Conservation (phyloP, 345 rosid species). For the Heritiera littoralis region DNA sequence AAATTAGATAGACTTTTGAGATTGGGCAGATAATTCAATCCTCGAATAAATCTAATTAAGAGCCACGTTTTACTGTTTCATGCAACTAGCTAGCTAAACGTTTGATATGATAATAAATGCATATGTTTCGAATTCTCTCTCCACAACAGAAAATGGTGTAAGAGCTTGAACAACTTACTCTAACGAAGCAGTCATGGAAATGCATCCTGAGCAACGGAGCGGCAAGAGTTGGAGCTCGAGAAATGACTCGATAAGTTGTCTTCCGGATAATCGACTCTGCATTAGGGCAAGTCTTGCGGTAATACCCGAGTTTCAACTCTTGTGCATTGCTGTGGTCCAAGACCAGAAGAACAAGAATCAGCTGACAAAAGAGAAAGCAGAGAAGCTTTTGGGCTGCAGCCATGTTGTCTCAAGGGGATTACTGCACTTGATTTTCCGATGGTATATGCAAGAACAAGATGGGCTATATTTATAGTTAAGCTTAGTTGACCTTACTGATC, state of each 20-base stretch:
- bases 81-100: too few species aligned
- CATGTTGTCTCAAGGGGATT: constrained; percentile 31
- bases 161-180: constrained; percentile 38
- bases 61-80: too few species aligned
- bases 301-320: constrained; percentile 36
- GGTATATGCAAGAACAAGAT: background rate
- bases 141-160: background rate
- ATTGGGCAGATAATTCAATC: too few species aligned
- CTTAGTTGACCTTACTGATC: background rate
- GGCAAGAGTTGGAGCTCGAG: constrained; percentile 44
- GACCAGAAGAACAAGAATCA: constrained; percentile 32
- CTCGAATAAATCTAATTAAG: too few species aligned
- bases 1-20: too few species aligned
- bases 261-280: constrained; percentile 36
- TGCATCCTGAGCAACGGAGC: constrained; percentile 70
- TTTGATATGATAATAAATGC: background rate
- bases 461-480: constrained; percentile 37
- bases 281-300: constrained; percentile 40
- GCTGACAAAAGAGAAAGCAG: constrained; percentile 29
- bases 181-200: constrained; percentile 82
- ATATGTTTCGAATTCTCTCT: too few species aligned
- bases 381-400: constrained; percentile 44
- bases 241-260: constrained; percentile 33
- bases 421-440: background rate
- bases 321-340: constrained; percentile 19